Evolutionary conservation across 306 rosid species (phyloP), one percentile per base, ranked within the genome.

Genomic region (Cicer arietinum): DNA sequence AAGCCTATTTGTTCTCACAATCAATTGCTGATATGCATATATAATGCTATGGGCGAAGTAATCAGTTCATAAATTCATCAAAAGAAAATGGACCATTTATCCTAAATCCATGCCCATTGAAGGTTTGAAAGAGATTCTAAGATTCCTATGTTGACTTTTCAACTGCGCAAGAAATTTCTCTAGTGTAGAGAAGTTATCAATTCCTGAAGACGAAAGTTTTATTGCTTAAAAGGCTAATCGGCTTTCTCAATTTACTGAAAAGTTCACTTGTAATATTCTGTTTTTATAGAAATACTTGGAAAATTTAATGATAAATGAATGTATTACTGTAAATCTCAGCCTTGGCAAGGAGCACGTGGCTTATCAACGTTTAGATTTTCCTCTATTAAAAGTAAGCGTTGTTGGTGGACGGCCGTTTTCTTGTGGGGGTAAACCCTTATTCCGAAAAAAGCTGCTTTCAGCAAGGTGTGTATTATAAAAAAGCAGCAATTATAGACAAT

Each of bases 321-420:
- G 45, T 69, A 57, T 12, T 80, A 71, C 57, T 78, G 67, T 79
- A 57, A 73, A 75, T 8, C 57, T 84, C 93, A 94, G 98, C 83
- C 97, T 94, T 42, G 97, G 96, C 11, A 83, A 86, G 81, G 87
- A 82, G 60, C 97, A 94, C 12, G 92, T 89, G 78, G 98, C 84
- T 62, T 94, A 94, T 85, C 80, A 46, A 50, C 79, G 85, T 72
- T 56, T 86, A 80, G 97, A 94, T 84, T 94, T 86, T 68, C 94
- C 96, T 72, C 45, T 20, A 52, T 69, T 86, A 69, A 94, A 90
- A 85, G 80, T 89, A 60, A 94, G 96, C 52, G 78, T 94, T 76
- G 86, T 91, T 75, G 98, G 98, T 58, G 98, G 97, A 56, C 89
- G 96, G 18, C 97, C 98, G 56, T 94, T 94, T 87, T 90, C 97